Conservation (phyloP, 2,329 filamentous ascomycete species). For the Aspergillus arachidicola region DNA sequence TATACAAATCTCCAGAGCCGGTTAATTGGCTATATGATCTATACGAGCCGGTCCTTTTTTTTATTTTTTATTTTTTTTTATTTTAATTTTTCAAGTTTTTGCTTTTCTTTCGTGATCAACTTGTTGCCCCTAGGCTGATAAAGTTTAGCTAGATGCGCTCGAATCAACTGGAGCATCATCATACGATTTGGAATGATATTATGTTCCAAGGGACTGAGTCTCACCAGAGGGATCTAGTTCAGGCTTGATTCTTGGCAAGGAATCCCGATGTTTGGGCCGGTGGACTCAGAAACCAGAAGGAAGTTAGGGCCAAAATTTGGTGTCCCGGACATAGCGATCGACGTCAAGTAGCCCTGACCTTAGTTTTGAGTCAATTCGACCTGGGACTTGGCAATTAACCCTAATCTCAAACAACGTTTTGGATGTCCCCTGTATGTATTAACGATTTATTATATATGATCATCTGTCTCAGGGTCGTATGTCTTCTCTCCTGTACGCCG, state of each 20-base stretch:
- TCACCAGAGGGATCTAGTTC: background rate
- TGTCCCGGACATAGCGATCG: background rate
- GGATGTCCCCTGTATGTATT: background rate
- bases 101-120: background rate
- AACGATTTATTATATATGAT: background rate
- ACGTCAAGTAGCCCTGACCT: background rate
- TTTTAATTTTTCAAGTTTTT: background rate
- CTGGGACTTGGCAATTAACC: background rate
- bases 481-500: background rate
- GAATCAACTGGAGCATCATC: background rate
- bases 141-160: background rate
- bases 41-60: background rate
- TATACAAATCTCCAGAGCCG: background rate
- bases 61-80: background rate
- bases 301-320: conserved; percentile 1
- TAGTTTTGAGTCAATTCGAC: background rate
- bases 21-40: background rate
- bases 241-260: background rate
- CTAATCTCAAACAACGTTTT: background rate
- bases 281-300: background rate
- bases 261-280: background rate
- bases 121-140: background rate
- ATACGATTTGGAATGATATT: background rate
- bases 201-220: background rate
- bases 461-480: background rate